Conservation (phyloP, 495 filamentous ascomycete species). For the Durotheca rogersii region DNA sequence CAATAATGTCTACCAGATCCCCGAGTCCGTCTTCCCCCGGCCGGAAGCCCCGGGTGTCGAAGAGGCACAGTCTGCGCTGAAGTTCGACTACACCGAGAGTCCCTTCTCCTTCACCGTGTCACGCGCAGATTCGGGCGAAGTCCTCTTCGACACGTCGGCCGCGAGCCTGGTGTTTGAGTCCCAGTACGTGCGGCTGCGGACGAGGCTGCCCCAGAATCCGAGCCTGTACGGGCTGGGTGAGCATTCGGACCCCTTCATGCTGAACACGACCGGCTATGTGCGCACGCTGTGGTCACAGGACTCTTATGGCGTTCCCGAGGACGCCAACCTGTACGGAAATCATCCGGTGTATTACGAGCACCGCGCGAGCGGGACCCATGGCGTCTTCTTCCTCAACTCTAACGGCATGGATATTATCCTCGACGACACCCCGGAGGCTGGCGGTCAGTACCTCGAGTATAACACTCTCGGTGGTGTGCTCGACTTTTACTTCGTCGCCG, state of each 20-base stretch:
- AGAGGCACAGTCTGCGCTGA: conserved; percentile 48
- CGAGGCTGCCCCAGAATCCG: conserved; percentile 63
- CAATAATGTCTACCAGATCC: conserved; percentile 78
- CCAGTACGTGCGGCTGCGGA: conserved; percentile 72
- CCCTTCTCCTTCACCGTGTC: conserved; percentile 80
- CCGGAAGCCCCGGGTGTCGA: conserved; percentile 42
- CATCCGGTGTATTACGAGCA: conserved; percentile 88
- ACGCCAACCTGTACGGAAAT: conserved; percentile 76
- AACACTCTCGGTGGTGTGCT: conserved; percentile 78
- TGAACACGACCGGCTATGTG: conserved; percentile 72
- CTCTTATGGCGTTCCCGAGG: conserved; percentile 53
- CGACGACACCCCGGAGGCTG: conserved; percentile 58
- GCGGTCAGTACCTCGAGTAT: conserved; percentile 79
- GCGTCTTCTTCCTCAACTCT: conserved; percentile 78
- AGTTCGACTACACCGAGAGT: conserved; percentile 63
- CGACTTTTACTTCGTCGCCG: conserved; percentile 82
- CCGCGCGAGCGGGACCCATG: conserved; percentile 68
- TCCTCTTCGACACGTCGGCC: conserved; percentile 77
- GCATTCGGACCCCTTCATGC: conserved; percentile 68
- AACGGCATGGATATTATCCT: conserved; percentile 90
- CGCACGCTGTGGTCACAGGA: conserved; percentile 82
- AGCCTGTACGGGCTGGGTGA: conserved; percentile 77
- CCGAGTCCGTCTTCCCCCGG: conserved; percentile 67
- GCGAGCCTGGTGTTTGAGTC: conserved; percentile 73
- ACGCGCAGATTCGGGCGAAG: conserved; percentile 61